Evolutionary conservation across 768 basidiomycete genomes (phyloP), one percentile per base, ranked within the genome.

Genomic region (Exidia glandulosa): DNA sequence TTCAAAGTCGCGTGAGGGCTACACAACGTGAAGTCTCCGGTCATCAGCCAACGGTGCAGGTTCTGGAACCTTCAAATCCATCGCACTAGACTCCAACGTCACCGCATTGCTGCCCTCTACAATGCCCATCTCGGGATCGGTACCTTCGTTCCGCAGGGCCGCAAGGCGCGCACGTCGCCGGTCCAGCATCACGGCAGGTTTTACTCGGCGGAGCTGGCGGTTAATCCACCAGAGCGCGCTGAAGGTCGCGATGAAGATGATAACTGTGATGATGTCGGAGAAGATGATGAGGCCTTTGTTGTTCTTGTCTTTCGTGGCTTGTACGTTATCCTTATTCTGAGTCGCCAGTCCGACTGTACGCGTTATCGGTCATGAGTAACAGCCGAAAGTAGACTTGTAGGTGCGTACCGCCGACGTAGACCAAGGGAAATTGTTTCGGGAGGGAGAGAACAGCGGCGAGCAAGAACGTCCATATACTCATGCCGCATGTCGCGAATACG

Each of bases 171-270:
- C 41, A 19, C 16, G 48, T 36, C 61, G 27, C 27, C 60, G 62
- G 48, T 65, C 64, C 29, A 34, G 34, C 48, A 71, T 56, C 2
- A 73, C 70, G 33, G 63, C 60, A 58, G 41, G 41, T 23, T 45
- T 57, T 2, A 69, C 68, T 31, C 61, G 62, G 3, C 84, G 81
- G 80, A 95, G 88, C 70, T 83, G 68, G 57, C 71, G 77, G 64
- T 80, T 80, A 65, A 95, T 88, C 69, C 88, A 94, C 88, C 89
- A 93, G 77, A 87, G 86, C 0, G 93, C 87, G 23, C 74, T 69
- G 57, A 88, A 48, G 0, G 93, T 94, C 63, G 94, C 80, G n/a
- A 90, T 45, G 36, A 84, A 68, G 0, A 90, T 90, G 36, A 87
- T 59, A 5, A 69, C 85, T 29, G 92, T 71, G 3, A 94, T 87